Evolutionary conservation across 371 early-diverging fungal species (phyloP).

Genomic region (Blakeslea trispora): DNA sequence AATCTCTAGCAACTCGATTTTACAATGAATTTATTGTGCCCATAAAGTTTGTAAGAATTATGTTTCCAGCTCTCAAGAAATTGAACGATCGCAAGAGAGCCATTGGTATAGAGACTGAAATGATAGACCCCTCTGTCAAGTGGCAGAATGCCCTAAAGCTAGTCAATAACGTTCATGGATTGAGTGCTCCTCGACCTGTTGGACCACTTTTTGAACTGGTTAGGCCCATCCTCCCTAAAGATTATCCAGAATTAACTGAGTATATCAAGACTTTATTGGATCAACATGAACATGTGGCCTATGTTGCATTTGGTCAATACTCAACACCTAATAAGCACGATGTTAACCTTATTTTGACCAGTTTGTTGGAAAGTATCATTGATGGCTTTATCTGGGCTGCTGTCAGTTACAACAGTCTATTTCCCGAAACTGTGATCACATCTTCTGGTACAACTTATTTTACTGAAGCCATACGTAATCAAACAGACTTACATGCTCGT

Average conservation of each 20-base stretch:
- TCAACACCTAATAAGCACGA: slow-evolving; percentile 6
- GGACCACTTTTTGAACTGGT: slow-evolving; percentile 36
- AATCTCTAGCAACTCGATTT: slow-evolving; percentile 19
- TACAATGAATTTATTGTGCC: slow-evolving; percentile 1
- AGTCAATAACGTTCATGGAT: slow-evolving; percentile 26
- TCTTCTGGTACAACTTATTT: slow-evolving; percentile 1
- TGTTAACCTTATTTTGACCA: slow-evolving; percentile 19
- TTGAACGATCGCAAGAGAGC: slow-evolving; percentile 12
- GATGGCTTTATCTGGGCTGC: slow-evolving; percentile 41
- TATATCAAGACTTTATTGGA: background rate
- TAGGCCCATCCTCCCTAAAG: slow-evolving; percentile 31
- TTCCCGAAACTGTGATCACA: slow-evolving; percentile 12
- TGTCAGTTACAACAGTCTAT: background rate
- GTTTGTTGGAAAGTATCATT: slow-evolving; percentile 18
- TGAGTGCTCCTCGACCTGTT: slow-evolving; percentile 27
- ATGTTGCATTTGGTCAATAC: slow-evolving; percentile 38
- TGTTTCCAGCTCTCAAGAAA: slow-evolving; percentile 5
- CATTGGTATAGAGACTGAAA: background rate
- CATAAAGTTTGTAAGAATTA: background rate
- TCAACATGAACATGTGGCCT: slow-evolving; percentile 21
- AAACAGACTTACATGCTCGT: slow-evolving; percentile 8
- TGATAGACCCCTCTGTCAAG: background rate
- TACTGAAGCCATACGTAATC: slow-evolving; percentile 1
- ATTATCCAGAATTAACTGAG: slow-evolving; percentile 19
- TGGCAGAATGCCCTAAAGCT: slow-evolving; percentile 19